These are phyloP conservation scores for Lumnitzera racemosa DNA, from an alignment of 345 rosid species.

Conservation along the genomic window DNA sequence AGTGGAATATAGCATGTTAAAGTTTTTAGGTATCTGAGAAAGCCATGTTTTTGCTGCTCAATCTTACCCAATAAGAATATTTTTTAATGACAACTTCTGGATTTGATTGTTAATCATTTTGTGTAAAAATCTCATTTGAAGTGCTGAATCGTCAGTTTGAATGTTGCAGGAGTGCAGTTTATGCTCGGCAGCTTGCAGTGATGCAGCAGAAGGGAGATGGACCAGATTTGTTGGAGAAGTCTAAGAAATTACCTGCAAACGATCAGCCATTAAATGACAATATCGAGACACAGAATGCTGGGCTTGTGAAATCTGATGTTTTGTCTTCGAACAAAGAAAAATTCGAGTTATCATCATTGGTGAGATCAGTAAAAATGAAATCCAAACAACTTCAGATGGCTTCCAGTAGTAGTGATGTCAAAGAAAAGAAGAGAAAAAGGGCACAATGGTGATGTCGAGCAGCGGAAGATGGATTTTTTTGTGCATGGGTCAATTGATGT, in stretches of 20 bases:
- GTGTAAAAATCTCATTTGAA: conserved; percentile 2
- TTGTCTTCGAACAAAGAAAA: conserved; percentile 36
- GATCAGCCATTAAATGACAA: conserved; percentile 11
- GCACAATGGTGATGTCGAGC: conserved; percentile 8
- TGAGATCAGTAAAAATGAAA: conserved; percentile 76
- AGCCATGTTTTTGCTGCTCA: too few species aligned
- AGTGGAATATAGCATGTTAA: too few species aligned
- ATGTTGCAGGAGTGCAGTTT: conserved; percentile 73
- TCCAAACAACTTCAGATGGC: conserved; percentile 38
- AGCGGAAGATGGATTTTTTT: too few species aligned
- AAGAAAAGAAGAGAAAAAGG: conserved; percentile 16
- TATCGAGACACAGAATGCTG: conserved; percentile 10
- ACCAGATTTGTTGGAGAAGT: conserved; percentile 14
- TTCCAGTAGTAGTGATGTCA: conserved; percentile 15
- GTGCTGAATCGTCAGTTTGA: conserved; percentile 7
- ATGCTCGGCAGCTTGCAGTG: conserved; percentile 56
- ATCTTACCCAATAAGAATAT: too few species aligned
- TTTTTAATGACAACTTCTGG: neutral
- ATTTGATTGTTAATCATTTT: neutral
- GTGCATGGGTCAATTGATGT: too few species aligned
- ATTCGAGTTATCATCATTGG: conserved; percentile 44
- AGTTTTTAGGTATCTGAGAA: too few species aligned
- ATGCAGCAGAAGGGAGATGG: conserved; percentile 37
- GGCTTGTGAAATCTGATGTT: conserved; percentile 8
- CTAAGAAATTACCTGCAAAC: conserved; percentile 14